Evolutionary conservation across 306 rosid species (phyloP).

Genomic region (Trifolium repens): DNA sequence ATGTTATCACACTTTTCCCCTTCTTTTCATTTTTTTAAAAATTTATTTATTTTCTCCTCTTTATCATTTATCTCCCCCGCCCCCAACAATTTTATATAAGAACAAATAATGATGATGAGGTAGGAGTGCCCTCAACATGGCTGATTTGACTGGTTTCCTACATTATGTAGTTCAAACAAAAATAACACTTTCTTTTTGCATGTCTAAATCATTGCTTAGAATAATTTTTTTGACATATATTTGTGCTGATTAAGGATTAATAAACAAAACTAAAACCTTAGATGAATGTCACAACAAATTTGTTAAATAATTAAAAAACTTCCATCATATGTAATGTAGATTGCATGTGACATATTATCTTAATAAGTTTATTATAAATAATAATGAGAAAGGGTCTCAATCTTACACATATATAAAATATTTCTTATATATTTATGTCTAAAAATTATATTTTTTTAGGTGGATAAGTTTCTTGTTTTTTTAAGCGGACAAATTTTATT

Average conservation of each 20-base stretch:
- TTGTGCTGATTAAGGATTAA: slow-evolving; percentile 12
- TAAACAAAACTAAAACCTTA: slow-evolving; percentile 5
- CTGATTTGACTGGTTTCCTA: slow-evolving; percentile 35
- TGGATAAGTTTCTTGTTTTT: too few relatives aligned
- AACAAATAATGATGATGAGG: slow-evolving; percentile 27
- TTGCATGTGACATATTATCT: neutral
- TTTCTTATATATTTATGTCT: neutral
- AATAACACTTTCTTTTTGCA: slow-evolving; percentile 27
- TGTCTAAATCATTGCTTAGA: slow-evolving; percentile 27
- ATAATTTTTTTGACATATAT: slow-evolving; percentile 1
- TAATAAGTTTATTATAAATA: slow-evolving; percentile 4
- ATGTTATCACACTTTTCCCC: slow-evolving; percentile 3
- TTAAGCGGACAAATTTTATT: neutral
- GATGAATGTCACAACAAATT: slow-evolving; percentile 21
- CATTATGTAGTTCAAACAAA: slow-evolving; percentile 21
- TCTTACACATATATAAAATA: neutral
- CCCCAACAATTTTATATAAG: slow-evolving; percentile 16
- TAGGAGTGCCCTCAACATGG: slow-evolving; percentile 24
- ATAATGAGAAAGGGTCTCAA: neutral
- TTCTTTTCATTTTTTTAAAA: neutral
- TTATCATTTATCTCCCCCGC: neutral
- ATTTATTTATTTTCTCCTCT: neutral
- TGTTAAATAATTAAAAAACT: slow-evolving; percentile 7
- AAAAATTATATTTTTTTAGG: neutral
- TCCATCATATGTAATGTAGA: slow-evolving; percentile 1